These are phyloP conservation scores for Rosa persica DNA, from an alignment of 306 rosid species.

Conservation along the genomic window DNA sequence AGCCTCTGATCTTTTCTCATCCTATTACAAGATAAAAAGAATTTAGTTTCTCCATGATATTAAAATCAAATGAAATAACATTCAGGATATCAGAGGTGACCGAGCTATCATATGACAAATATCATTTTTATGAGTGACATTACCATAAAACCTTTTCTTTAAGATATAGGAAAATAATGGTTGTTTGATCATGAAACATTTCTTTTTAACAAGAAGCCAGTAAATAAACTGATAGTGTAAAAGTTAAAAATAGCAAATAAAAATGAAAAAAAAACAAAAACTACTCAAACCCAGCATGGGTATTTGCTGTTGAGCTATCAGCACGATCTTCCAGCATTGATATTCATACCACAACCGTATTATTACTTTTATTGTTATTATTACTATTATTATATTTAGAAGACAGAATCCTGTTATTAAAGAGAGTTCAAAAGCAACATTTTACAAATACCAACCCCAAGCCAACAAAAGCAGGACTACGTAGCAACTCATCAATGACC, in stretches of 20 bases:
- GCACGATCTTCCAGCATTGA: not conserved
- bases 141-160: not conserved
- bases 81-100: not conserved
- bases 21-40: slow-evolving; percentile 39
- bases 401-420: not conserved
- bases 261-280: not conserved
- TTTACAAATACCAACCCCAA: not conserved
- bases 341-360: not conserved
- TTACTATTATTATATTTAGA: not conserved
- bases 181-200: not conserved
- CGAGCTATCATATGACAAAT: not conserved
- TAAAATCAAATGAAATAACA: not conserved
- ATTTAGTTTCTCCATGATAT: slow-evolving; percentile 10
- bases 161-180: not conserved
- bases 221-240: not conserved
- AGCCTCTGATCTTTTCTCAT: slow-evolving; percentile 54
- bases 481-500: slow-evolving; percentile 4
- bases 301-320: not conserved
- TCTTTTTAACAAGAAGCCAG: not conserved
- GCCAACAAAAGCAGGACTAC: not conserved
- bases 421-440: not conserved
- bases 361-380: not conserved
- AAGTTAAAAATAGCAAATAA: no score
- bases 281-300: not conserved
- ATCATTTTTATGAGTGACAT: not conserved